Evolutionary conservation across 2,329 filamentous ascomycete genomes (phyloP), one percentile per base, ranked within the genome.

Genomic region (Diaporthe amygdali): DNA sequence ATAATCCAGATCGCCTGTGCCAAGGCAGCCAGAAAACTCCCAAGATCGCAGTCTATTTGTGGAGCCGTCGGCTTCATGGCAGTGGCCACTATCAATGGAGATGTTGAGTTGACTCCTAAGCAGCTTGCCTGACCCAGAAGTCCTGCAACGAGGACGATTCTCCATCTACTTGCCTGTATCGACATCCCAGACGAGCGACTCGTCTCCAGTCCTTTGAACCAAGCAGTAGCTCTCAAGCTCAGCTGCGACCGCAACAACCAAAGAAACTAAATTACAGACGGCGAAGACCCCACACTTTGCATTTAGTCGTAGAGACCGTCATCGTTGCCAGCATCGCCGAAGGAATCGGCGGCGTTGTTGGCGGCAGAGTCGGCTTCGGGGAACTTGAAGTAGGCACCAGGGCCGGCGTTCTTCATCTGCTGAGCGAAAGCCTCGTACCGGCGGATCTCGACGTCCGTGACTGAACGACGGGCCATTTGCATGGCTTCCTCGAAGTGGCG

Each of bases 401-500:
- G 95, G 66, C 95, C 95, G 72, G 94, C 92, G 82, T 97, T 97
- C 93, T 99, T 99, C 95, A 99, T 97, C 82, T 96, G 96, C 86
- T 98, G 96, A 49, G 96, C 94, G 79, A 99, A 99, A 5, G 96
- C 96, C 88, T 99, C 96, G 85, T 99, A 99, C 73, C 96, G 93
- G 80, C 96, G 93, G 78, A 99, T 97, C 88, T 99, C 96, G 27
- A 98, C 96, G 77, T 99, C 96, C 70, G 91, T 95, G 76, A 99
- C 96, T 34, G 96, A 98, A 81, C 94, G 91, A 83, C 96, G 93
- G 74, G 96, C 96, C 83, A 93, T 92, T 83, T 93, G 91, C 96
- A 99, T 99, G 54, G 96, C 96, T 88, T 99, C 96, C 87, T 98
- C 96, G 81, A 99, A 99, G 85, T 99, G 96, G 71, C 92, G 93